Percentiles rank a stretch among this genome's conserved stretches.
phyloP scores from a whole-genome alignment of 371 early-diverging fungal species.

The Mortierella sp. region DNA sequence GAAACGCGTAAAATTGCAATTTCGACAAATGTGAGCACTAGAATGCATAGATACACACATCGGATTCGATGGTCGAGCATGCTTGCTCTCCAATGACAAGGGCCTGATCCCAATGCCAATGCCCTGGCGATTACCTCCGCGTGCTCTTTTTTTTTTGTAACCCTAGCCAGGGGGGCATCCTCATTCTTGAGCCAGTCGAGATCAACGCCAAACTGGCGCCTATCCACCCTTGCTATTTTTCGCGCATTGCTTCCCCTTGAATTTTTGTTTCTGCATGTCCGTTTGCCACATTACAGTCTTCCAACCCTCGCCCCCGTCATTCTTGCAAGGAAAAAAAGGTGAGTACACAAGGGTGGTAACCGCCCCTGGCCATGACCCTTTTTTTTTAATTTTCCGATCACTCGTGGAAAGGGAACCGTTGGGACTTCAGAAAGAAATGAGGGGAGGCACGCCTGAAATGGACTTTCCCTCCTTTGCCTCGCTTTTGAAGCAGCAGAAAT shows the following conservation, averaged over 20 bases:
- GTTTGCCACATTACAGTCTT: not conserved
- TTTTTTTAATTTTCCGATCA: not conserved
- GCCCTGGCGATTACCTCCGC: too few relatives aligned
- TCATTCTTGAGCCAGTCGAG: not conserved
- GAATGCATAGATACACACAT: not conserved
- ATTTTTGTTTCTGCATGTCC: not conserved
- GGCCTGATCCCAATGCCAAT: too few relatives aligned
- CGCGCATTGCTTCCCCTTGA: not conserved
- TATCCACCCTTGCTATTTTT: not conserved
- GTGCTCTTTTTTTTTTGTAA: not conserved
- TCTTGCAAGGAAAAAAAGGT: not conserved
- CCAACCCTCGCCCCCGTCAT: not conserved
- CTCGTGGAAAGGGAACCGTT: not conserved
- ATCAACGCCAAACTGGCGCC: not conserved
- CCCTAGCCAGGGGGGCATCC: too few relatives aligned
- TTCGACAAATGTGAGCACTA: not conserved
- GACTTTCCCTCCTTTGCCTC: too few relatives aligned
- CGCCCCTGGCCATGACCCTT: not conserved
- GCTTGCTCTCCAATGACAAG: not conserved
- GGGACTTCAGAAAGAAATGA: not conserved
- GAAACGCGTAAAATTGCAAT: slow-evolving; percentile 5
- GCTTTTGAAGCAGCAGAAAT: too few relatives aligned
- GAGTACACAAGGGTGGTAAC: not conserved
- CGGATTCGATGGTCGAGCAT: not conserved
- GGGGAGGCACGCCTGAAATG: too few relatives aligned